These are phyloP conservation scores for Cytospora piceae DNA, from an alignment of 2,329 filamentous ascomycete species.

Conservation along the genomic window DNA sequence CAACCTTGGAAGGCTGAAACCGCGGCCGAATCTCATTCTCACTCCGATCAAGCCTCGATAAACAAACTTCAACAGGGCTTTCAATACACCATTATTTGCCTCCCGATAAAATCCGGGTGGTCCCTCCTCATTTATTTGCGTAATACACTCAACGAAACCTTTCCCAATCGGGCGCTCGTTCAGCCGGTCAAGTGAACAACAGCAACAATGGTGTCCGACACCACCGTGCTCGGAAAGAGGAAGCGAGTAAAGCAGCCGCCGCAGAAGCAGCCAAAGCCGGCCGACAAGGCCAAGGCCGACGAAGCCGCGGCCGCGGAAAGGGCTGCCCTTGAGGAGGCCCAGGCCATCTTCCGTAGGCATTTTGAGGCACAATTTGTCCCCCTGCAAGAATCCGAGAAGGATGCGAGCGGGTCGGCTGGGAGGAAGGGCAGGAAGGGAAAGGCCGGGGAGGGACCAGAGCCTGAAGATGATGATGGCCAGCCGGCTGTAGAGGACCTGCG, in stretches of 20 bases:
- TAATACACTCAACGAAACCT: neutral
- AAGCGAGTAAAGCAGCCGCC: conserved; percentile 21
- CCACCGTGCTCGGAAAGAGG: conserved; percentile 26
- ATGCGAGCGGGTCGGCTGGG: conserved; percentile 31
- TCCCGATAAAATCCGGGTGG: neutral
- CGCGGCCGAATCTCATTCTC: neutral
- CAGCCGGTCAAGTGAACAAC: conserved; percentile 5
- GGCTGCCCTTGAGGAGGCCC: conserved; percentile 55
- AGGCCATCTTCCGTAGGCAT: conserved; percentile 78
- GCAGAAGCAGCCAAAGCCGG: conserved; percentile 8
- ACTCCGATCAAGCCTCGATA: neutral
- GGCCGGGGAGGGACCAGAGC: conserved; percentile 38
- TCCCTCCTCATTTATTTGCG: neutral
- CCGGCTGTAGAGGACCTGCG: conserved; percentile 36
- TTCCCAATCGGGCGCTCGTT: neutral
- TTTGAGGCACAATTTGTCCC: conserved; percentile 91
- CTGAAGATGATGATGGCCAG: conserved; percentile 34
- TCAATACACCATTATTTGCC: neutral
- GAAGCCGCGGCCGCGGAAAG: conserved; percentile 20
- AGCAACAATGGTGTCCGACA: conserved; percentile 16
- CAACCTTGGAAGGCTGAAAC: neutral
- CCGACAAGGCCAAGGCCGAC: conserved; percentile 12
- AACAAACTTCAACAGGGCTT: conserved; percentile 11
- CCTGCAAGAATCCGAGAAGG: conserved; percentile 50
- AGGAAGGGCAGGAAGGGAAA: conserved; percentile 37